Conservation (phyloP, 2,329 filamentous ascomycete species). For the Monilinia aucupariae region DNA sequence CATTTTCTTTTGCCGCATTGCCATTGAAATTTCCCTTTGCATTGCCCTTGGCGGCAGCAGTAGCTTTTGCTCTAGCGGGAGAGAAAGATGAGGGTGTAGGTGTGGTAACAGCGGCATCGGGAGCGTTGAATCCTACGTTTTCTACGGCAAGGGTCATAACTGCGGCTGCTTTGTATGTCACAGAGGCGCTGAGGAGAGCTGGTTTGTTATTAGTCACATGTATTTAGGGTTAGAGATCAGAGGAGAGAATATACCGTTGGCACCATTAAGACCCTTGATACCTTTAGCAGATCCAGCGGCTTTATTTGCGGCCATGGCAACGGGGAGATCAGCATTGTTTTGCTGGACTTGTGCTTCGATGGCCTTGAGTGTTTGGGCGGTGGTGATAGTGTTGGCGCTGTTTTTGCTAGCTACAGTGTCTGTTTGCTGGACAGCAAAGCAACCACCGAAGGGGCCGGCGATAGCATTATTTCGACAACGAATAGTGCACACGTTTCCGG, state of each 20-base stretch:
- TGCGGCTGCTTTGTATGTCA: constrained; percentile 10
- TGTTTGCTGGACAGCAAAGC: constrained; percentile 52
- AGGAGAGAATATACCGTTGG: constrained; percentile 24
- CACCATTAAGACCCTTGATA: constrained; percentile 34
- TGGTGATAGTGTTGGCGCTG: constrained; percentile 43
- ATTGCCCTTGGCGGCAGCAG: neutral
- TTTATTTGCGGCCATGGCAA: constrained; percentile 43
- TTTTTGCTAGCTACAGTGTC: constrained; percentile 42
- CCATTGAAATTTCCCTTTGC: neutral
- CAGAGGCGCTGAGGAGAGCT: constrained; percentile 10
- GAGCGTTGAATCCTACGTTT: neutral
- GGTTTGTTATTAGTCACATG: neutral
- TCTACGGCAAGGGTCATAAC: constrained; percentile 7
- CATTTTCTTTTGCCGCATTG: neutral
- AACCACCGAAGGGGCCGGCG: constrained; percentile 53
- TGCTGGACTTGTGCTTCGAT: constrained; percentile 45
- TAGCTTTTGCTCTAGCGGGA: neutral
- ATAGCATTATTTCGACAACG: constrained; percentile 54
- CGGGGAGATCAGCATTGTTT: constrained; percentile 47
- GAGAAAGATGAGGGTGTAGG: neutral
- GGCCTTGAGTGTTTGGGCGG: constrained; percentile 41
- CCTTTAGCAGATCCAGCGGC: constrained; percentile 37
- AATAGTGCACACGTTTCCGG: constrained; percentile 54
- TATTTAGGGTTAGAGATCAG: neutral
- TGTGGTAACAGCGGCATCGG: neutral